phyloP scores from a whole-genome alignment of 2,329 filamentous ascomycete genomes.

The Hymenotorrendiella dingleyae region DNA sequence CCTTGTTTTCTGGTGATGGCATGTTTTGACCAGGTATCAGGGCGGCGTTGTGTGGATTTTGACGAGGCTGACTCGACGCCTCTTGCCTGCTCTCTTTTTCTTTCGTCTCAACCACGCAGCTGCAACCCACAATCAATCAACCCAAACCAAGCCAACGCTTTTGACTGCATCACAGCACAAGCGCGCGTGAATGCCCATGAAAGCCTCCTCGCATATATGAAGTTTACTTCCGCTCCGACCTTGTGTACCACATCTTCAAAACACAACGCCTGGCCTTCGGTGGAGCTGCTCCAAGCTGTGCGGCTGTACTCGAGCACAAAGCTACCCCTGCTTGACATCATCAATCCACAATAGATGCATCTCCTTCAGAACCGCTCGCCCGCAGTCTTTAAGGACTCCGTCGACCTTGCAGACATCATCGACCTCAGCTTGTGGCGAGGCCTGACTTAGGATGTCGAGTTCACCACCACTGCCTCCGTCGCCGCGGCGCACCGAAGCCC shows the following conservation, averaged over 20 bases:
- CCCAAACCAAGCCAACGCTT: too few relatives aligned
- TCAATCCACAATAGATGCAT: constrained; percentile 10
- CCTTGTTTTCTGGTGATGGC: too few relatives aligned
- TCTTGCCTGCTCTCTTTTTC: not conserved
- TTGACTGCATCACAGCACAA: too few relatives aligned
- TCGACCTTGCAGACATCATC: constrained; percentile 5
- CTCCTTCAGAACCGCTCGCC: not conserved
- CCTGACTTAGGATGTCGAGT: constrained; percentile 8
- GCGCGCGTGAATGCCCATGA: too few relatives aligned
- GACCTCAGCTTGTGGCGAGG: constrained; percentile 13
- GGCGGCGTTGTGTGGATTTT: not conserved
- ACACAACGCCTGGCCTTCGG: too few relatives aligned
- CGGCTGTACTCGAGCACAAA: not conserved
- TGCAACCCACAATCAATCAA: too few relatives aligned
- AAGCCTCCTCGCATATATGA: too few relatives aligned
- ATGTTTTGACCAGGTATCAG: too few relatives aligned
- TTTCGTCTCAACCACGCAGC: not conserved
- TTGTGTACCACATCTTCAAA: too few relatives aligned
- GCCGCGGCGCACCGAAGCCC: constrained; percentile 2
- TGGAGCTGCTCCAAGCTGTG: too few relatives aligned
- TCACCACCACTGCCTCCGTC: not conserved
- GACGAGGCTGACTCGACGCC: constrained; percentile 7
- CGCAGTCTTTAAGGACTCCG: constrained; percentile 11
- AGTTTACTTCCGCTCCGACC: too few relatives aligned
- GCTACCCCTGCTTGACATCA: constrained; percentile 3